phyloP scores from a whole-genome alignment of 129 eudicot species.

The Lactuca saligna region DNA sequence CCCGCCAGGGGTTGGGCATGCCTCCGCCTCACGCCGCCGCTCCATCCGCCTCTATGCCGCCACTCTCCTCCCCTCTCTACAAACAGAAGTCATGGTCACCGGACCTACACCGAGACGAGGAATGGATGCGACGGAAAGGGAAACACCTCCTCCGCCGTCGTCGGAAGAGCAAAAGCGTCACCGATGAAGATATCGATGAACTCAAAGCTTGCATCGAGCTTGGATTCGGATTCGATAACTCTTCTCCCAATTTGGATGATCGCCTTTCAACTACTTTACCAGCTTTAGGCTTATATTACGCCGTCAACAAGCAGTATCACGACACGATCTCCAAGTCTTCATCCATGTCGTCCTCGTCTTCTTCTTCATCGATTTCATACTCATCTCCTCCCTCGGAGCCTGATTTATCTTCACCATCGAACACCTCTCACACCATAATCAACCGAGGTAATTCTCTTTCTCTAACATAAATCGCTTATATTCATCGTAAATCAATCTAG shows the following conservation, averaged over 20 bases:
- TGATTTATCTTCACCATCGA: slow-evolving; percentile 52
- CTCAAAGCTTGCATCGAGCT: slow-evolving; percentile 81
- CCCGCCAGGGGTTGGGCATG: slow-evolving; percentile 55
- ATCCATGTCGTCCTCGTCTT: slow-evolving; percentile 39
- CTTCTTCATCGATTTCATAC: slow-evolving; percentile 26
- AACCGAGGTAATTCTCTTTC: slow-evolving; percentile 38
- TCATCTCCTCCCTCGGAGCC: slow-evolving; percentile 40
- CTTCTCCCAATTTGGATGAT: slow-evolving; percentile 58
- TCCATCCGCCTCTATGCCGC: slow-evolving; percentile 30
- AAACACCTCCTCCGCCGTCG: slow-evolving; percentile 36
- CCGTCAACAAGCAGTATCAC: slow-evolving; percentile 60
- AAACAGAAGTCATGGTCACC: slow-evolving; percentile 87
- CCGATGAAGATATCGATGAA: slow-evolving; percentile 79
- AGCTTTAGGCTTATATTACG: slow-evolving; percentile 68
- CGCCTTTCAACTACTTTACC: slow-evolving; percentile 76
- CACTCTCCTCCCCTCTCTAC: slow-evolving; percentile 37
- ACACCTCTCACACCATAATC: slow-evolving; percentile 53
- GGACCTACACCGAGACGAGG: slow-evolving; percentile 71
- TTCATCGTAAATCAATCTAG: not conserved
- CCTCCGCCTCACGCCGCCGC: slow-evolving; percentile 29
- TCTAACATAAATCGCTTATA: not conserved
- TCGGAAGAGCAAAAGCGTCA: slow-evolving; percentile 62
- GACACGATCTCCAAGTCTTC: slow-evolving; percentile 42
- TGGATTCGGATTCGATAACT: slow-evolving; percentile 71
- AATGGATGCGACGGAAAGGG: slow-evolving; percentile 63